phyloP scores from a whole-genome alignment of 2,329 filamentous ascomycete genomes.

The Colletotrichum truncatum region DNA sequence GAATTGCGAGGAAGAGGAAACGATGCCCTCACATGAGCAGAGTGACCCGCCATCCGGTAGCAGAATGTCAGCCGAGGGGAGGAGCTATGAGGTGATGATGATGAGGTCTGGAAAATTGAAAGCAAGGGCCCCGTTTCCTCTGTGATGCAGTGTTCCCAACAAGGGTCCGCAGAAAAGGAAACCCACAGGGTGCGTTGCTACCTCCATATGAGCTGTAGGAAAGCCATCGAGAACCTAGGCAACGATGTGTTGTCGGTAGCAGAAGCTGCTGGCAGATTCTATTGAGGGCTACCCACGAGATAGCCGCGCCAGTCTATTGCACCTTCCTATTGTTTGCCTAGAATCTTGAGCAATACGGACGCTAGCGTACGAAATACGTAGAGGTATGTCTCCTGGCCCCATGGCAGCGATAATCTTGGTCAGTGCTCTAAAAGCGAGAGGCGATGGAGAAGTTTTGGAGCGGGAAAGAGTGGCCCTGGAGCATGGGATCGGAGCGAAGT shows the following conservation, averaged over 20 bases:
- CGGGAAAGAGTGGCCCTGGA: constrained; percentile 21
- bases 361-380: background rate
- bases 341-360: background rate
- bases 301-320: too few relatives aligned
- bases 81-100: constrained; percentile 28
- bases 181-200: background rate
- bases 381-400: too few relatives aligned
- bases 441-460: constrained; percentile 12
- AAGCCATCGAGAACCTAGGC: too few relatives aligned
- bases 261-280: too few relatives aligned
- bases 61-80: constrained; percentile 1
- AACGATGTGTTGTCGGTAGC: too few relatives aligned
- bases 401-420: background rate
- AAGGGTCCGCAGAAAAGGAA: background rate
- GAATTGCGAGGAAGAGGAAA: constrained; percentile 15
- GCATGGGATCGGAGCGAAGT: background rate
- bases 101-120: background rate
- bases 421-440: background rate
- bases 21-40: background rate
- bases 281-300: too few relatives aligned
- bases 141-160: background rate
- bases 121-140: constrained; percentile 7
- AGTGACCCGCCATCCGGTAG: background rate
- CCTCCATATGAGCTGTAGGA: background rate
- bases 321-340: too few relatives aligned